A percentile compares a stretch with the other conserved stretches of the same genome.
Evolutionary conservation across 1,139 yeast genomes (phyloP).

Genomic region (Hansenula sp.): DNA sequence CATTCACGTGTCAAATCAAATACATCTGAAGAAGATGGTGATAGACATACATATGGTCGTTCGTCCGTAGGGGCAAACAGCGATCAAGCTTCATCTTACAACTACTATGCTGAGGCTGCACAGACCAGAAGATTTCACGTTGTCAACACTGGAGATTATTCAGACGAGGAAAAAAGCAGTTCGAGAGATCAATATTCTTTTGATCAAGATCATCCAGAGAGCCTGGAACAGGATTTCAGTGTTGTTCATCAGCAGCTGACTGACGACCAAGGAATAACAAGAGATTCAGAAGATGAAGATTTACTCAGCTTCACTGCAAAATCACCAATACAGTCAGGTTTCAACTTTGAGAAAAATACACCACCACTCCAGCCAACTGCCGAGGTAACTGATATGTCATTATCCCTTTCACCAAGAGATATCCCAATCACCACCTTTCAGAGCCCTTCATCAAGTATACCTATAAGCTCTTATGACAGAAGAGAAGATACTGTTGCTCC

Average conservation of each 20-base stretch:
- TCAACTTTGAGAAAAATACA: conserved; percentile 12
- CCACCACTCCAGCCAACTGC: not conserved
- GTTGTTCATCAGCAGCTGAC: conserved; percentile 12
- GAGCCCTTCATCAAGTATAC: not conserved
- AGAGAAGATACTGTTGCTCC: conserved; percentile 56
- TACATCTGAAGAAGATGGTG: not conserved
- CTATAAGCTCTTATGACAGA: conserved; percentile 26
- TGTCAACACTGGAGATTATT: conserved; percentile 22
- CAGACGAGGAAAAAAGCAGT: conserved; percentile 9
- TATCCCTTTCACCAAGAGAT: not conserved
- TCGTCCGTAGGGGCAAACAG: not conserved
- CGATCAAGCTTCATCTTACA: conserved; percentile 1
- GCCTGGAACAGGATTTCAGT: conserved; percentile 6
- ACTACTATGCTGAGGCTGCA: not conserved
- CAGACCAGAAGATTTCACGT: conserved; percentile 11
- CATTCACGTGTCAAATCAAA: not conserved
- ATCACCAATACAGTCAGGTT: conserved; percentile 25
- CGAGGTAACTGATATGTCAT: conserved; percentile 1
- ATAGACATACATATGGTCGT: not conserved
- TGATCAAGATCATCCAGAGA: conserved; percentile 5
- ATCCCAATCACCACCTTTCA: not conserved
- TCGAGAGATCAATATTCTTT: conserved; percentile 2
- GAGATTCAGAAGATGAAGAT: conserved; percentile 17
- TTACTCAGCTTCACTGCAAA: conserved; percentile 26
- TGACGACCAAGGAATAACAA: conserved; percentile 7